A percentile compares a stretch with the other conserved stretches of the same genome.
These are phyloP conservation scores for Peronospora farinosa DNA, from an alignment of 352 stramenopile genomes.

Conservation along the genomic window DNA sequence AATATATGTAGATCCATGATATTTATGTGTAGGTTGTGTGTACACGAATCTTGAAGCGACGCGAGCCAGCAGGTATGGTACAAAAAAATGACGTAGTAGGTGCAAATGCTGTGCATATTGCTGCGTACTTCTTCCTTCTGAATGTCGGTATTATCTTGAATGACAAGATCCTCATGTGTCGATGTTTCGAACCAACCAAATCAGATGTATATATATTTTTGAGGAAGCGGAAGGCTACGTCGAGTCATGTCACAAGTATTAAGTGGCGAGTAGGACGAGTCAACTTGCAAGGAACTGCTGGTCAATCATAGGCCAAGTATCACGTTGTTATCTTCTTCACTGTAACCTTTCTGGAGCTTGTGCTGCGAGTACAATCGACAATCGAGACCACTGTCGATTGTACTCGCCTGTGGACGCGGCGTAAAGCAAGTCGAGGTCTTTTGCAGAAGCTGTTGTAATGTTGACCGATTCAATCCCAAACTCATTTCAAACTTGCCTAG, in stretches of 20 bases:
- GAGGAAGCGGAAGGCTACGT: not conserved
- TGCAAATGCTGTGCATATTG: conserved; percentile 20
- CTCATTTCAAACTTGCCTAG: too few relatives aligned
- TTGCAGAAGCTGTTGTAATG: conserved; percentile 29
- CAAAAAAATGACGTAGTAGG: too few relatives aligned
- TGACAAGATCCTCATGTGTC: conserved; percentile 15
- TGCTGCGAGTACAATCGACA: conserved; percentile 42
- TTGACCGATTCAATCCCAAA: conserved; percentile 44
- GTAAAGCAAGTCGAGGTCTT: conserved; percentile 20
- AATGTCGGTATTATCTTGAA: conserved; percentile 30
- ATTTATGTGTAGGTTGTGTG: too few relatives aligned
- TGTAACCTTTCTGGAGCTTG: conserved; percentile 34
- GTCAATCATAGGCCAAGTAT: conserved; percentile 17
- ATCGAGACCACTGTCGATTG: too few relatives aligned
- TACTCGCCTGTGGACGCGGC: too few relatives aligned
- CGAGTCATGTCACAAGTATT: conserved; percentile 8
- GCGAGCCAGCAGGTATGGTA: too few relatives aligned
- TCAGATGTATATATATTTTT: conserved; percentile 48
- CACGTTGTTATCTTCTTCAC: conserved; percentile 27
- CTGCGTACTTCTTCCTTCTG: too few relatives aligned
- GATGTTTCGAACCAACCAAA: conserved; percentile 33
- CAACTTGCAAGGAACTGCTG: conserved; percentile 27
- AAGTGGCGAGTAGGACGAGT: conserved; percentile 34
- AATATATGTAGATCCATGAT: too few relatives aligned
- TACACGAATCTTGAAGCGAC: too few relatives aligned